Evolutionary conservation across 2,329 filamentous ascomycete genomes (phyloP), one percentile per base, ranked within the genome.

Genomic region (Decorospora gaudefroyi): DNA sequence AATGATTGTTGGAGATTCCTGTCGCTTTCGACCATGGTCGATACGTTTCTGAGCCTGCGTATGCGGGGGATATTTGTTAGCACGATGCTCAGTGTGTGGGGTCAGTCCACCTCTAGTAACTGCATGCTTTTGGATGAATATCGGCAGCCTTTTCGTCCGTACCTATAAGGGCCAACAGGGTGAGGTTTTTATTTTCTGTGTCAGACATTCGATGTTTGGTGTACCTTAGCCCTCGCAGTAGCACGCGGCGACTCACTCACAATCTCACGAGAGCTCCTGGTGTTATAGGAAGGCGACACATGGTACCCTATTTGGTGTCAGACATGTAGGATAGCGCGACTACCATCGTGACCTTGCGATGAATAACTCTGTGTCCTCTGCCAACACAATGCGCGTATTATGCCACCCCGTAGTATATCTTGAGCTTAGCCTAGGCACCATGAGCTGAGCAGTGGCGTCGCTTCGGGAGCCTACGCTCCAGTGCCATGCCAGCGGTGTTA

Each of bases 401-500:
- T n/a, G n/a, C n/a, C n/a, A n/a, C n/a, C n/a, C n/a, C n/a, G n/a
- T n/a, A n/a, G n/a, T 23, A 10, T 6, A 23, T 6, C 10, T 23
- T 23, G 21, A 23, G 10, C 10, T 6, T 23, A 23, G 6, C 21
- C 10, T 6, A 23, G 21, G 10, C 6, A 23, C 21, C 21, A 23
- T 6, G 21, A 10, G 10, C 10, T 23, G 10, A 6, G 44, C 36
- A 23, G 29, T 19, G 23, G 21, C 13, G n/a, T 34, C n/a, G 39
- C 27, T 22, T 37, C 26, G 22, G 32, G 16, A 21, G 26, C 31
- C 17, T 38, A n/a, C 31, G 28, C 42, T 29, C 44, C 44, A 37
- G 35, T 39, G 39, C 44, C 44, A 47, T 47, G 44, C 43, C 44
- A 43, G 33, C 44, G 44, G 44, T 47, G 33, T 47, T 31, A n/a